phyloP scores from a whole-genome alignment of 306 rosid species.

The Comarum palustre region DNA sequence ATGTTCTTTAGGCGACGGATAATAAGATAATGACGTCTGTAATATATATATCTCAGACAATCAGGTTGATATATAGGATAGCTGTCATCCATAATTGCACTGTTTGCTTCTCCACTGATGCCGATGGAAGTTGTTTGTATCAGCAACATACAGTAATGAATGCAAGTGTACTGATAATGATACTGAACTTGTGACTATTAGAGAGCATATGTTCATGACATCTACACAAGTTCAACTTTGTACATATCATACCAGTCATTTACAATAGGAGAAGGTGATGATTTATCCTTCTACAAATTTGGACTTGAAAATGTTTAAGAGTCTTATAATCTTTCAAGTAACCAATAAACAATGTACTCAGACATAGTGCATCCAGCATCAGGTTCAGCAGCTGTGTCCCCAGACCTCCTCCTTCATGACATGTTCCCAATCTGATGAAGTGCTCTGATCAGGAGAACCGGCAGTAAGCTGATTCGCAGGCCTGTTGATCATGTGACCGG shows the following conservation, averaged over 20 bases:
- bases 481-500: slow-evolving; percentile 24
- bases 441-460: slow-evolving; percentile 37
- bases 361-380: background rate
- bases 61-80: background rate
- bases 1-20: background rate
- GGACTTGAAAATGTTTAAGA: background rate
- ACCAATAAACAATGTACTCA: background rate
- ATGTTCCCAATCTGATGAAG: slow-evolving; percentile 80
- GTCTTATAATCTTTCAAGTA: background rate
- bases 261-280: background rate
- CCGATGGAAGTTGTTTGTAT: background rate
- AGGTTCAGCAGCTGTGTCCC: slow-evolving; percentile 30
- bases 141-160: background rate
- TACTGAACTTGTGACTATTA: background rate
- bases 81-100: background rate
- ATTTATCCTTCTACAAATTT: background rate
- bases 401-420: slow-evolving; percentile 54
- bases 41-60: background rate
- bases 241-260: slow-evolving; percentile 19
- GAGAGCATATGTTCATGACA: background rate
- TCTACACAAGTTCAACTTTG: slow-evolving; percentile 6
- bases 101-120: background rate
- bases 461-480: slow-evolving; percentile 31
- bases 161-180: background rate
- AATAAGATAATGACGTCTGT: background rate